These are phyloP conservation scores for Camelina laxa DNA, from an alignment of 345 rosid genomes.

Conservation along the genomic window DNA sequence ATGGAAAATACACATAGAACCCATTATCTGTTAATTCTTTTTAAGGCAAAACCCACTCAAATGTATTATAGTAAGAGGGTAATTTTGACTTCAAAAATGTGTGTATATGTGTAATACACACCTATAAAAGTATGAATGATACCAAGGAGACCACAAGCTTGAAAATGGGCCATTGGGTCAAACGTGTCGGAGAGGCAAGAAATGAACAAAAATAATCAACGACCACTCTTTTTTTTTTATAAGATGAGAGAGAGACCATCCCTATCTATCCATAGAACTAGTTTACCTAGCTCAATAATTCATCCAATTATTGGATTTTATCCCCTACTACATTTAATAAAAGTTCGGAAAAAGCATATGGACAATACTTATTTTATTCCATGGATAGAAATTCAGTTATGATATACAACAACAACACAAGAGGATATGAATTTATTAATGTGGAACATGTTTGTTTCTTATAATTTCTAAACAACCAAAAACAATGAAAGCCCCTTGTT, in stretches of 20 bases:
- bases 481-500: no score
- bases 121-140: no score
- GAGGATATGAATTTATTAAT: not conserved
- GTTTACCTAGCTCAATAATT: slow-evolving; percentile 37
- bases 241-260: slow-evolving; percentile 9
- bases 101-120: no score
- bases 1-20: slow-evolving; percentile 28
- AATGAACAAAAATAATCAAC: slow-evolving; percentile 22
- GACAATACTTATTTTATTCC: slow-evolving; percentile 9
- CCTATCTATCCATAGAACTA: slow-evolving; percentile 7
- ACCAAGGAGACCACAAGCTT: slow-evolving; percentile 24
- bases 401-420: not conserved
- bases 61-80: no score
- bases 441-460: not conserved
- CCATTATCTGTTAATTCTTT: slow-evolving; percentile 12
- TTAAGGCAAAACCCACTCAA: not conserved
- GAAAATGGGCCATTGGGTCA: slow-evolving; percentile 38
- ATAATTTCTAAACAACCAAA: no score
- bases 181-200: slow-evolving; percentile 42
- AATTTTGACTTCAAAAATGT: no score
- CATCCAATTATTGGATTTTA: slow-evolving; percentile 37
- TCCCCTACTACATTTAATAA: slow-evolving; percentile 16
- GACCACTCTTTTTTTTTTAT: slow-evolving; percentile 39
- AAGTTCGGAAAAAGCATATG: not conserved
- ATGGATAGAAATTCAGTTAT: not conserved